Evolutionary conservation across 2,329 filamentous ascomycete genomes (phyloP), one percentile per base, ranked within the genome.

Genomic region (Aspergillus bombycis): DNA sequence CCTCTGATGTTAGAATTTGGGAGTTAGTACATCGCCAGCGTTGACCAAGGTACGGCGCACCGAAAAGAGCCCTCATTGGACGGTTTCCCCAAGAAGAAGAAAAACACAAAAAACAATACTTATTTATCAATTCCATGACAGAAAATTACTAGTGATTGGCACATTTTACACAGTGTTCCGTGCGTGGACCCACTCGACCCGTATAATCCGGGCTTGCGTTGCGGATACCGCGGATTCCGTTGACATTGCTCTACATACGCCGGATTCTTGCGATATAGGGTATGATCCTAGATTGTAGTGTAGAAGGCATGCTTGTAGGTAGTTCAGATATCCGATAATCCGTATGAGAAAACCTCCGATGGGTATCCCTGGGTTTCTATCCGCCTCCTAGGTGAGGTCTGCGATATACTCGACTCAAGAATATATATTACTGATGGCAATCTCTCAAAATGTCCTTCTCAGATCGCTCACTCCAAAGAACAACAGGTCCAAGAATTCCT

Each of bases 1-100:
- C 2, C 0, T n/a, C 38, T 1, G 3, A 9, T 0, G 19, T 8
- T 6, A 19, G 3, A 9, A 9, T 19, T 19, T 19, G 7, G 6
- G 19, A 9, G 11, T 38, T 19, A 2, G 3, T 38, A 36, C 34
- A 19, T 38, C 19, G 16, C 7, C 16, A 1, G 4, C 12, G 3
- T 34, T 34, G 2, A 11, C 32, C 32, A 34, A 34, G 32, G 32
- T 12, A n/a, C n/a, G n/a, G n/a, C n/a, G n/a, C n/a, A n/a, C n/a
- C n/a, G n/a, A n/a, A n/a, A n/a, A n/a, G n/a, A n/a, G n/a, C n/a
- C n/a, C n/a, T 28, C 26, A 28, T 28, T 5, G 26, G 26, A 28
- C 26, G 26, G 4, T 28, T 28, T 28, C 26, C 26, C 26, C 26
- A 28, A n/a, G n/a, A n/a, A n/a, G n/a, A n/a, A n/a, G n/a, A 28